Evolutionary conservation across 1,284 basidiomycete genomes (phyloP), one percentile per base, ranked within the genome.

Genomic region (Ganoderma meredithae): DNA sequence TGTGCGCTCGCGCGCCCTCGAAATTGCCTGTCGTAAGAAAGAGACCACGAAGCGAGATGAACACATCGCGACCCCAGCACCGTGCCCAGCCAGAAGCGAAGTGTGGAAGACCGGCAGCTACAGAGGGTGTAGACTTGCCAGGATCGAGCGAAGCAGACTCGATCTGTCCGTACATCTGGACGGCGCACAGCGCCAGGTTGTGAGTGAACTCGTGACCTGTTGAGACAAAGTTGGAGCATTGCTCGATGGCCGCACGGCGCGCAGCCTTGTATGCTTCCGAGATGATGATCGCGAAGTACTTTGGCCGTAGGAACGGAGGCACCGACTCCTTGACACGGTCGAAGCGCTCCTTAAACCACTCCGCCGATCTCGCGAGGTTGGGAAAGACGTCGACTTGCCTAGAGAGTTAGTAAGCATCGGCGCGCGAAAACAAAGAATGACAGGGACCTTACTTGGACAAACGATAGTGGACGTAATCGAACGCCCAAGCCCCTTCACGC

Each of bases 41-140:
- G 59, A 98, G 83, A 3, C 96, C 96, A 69, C 95, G 90, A 15
- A 97, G 82, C 0, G 95, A 97, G 79, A 98, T 97, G 81, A 97
- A 97, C 1, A 97, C 95, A 79, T 98, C 96, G 47, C 96, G 88
- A n/a, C 97, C 96, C 97, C 97, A 98, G 77, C 94, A 96, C 60
- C 96, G 86, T 17, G 95, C 95, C 96, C 97, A 98, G 7, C 91
- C 91, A 9, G 92, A 83, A 1, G 94, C 84, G 76, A 98, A 98
- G 81, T 98, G 96, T 13, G 97, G 96, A 36, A 98, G 82, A 25
- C 97, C 97, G n/a, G 96, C 96, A 1, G 97, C 96, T 36, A 98
- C 84, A 12, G 92, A 95, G 2, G 97, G 90, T 0, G 90, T 92
- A 1, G 86, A 80, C 74, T 87, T 86, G 1, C 77, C 81, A 3